phyloP scores from a whole-genome alignment of 1,139 yeast genomes.

The Blastobotrys persicus region DNA sequence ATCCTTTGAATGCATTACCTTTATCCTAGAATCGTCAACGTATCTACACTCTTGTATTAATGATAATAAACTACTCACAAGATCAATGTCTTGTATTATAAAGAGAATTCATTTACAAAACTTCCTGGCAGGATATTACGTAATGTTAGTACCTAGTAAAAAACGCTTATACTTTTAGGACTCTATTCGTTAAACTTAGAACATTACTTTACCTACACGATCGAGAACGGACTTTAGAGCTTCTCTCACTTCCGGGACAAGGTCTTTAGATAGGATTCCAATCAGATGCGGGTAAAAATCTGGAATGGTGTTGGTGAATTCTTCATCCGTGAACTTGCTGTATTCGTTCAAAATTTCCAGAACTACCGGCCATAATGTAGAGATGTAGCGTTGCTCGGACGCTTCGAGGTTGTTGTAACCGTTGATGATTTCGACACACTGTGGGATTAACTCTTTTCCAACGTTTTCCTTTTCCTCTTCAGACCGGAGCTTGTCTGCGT shows the following conservation, averaged over 20 bases:
- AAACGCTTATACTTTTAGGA: not conserved
- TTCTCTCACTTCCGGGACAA: conserved; percentile 65
- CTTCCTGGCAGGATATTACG: too few species aligned
- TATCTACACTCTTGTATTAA: not conserved
- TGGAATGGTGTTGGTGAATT: conserved; percentile 64
- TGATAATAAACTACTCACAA: not conserved
- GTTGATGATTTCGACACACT: conserved; percentile 66
- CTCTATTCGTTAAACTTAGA: conserved; percentile 2
- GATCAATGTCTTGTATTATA: too few species aligned
- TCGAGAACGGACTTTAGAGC: conserved; percentile 65
- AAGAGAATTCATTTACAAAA: too few species aligned
- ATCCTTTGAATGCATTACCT: conserved; percentile 42
- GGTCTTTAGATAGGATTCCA: conserved; percentile 62
- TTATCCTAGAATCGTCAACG: conserved; percentile 4
- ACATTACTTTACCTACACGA: conserved; percentile 58
- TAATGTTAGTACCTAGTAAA: not conserved
- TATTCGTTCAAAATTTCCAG: conserved; percentile 83
- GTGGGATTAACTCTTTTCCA: conserved; percentile 58
- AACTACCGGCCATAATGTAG: conserved; percentile 90
- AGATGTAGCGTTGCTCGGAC: conserved; percentile 71
- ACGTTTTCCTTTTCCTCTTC: conserved; percentile 37
- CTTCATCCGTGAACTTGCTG: conserved; percentile 70
- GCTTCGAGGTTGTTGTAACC: conserved; percentile 70
- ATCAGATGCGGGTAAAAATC: conserved; percentile 66
- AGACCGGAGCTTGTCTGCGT: conserved; percentile 44